Evolutionary conservation across 176 grass and related monocot species (phyloP), one percentile per base, ranked within the genome.

Genomic region (Triticum dicoccoides): DNA sequence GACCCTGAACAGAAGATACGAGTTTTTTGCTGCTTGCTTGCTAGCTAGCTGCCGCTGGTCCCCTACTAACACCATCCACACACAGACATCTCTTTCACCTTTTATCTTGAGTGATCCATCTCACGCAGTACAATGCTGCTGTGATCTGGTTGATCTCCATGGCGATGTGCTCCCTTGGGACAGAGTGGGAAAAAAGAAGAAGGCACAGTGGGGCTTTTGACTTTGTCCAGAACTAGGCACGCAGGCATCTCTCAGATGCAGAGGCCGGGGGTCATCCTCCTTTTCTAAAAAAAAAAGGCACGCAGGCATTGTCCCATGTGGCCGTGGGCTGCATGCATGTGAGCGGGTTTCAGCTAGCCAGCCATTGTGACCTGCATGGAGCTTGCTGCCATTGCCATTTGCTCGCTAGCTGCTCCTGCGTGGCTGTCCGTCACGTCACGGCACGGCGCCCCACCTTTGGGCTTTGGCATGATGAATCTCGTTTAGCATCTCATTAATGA

Each of bases 161-260:
- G 15, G 47, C 5, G 2, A 32, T 32, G 32, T 3, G 32, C 3
- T 3, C 32, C 3, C 2, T 32, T 32, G 32, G 3, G 32, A 32
- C 32, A 32, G 37, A 41, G 38, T 41, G 8, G 6, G 14, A 49
- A 14, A 49, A 49, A 49, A 49, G 47, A 51, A 51, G 13, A 0
- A 13, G 11, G 12, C 11, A 14, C 1, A 49, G 45, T 49, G 1
- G 45, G 42, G 25, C 41, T 71, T 86, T 86, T 90, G 66, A 83
- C 89, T 79, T 83, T 83, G 74, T 45, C 65, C 84, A 79, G 37
- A 90, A 79, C 56, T 54, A 83, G 84, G 84, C 74, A 83, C 74
- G 33, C 84, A 87, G 18, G 5, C 21, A n/a, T 78, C n/a, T n/a
- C n/a, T n/a, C n/a, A n/a, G n/a, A n/a, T n/a, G n/a, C n/a, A n/a